Conservation (phyloP, 495 filamentous ascomycete genomes). For the Penicillium bovifimosum region DNA sequence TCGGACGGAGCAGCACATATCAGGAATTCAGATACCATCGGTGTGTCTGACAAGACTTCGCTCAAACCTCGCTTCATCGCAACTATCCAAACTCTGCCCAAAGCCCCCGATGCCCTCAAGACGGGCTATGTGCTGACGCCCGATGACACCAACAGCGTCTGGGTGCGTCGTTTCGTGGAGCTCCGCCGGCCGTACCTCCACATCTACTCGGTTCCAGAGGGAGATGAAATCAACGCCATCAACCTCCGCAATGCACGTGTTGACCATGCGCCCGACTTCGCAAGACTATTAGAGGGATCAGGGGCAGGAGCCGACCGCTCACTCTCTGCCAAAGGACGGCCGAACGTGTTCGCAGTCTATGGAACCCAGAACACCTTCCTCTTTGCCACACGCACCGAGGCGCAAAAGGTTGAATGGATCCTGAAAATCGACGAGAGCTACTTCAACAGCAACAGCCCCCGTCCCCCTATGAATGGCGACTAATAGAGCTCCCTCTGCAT, state of each 20-base stretch:
- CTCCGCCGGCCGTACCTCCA: conserved; percentile 89
- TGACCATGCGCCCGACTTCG: conserved; percentile 81
- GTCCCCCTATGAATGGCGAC: conserved; percentile 23
- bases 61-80: conserved; percentile 57
- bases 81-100: conserved; percentile 64
- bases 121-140: conserved; percentile 80
- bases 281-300: conserved; percentile 60
- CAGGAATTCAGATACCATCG: conserved; percentile 22
- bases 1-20: conserved; percentile 52
- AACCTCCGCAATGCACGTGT: conserved; percentile 79
- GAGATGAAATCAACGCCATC: conserved; percentile 85
- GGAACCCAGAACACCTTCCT: conserved; percentile 90
- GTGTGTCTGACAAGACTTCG: conserved; percentile 25
- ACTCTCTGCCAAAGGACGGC: conserved; percentile 46
- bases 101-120: conserved; percentile 70
- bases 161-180: conserved; percentile 90
- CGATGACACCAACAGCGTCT: conserved; percentile 61
- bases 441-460: conserved; percentile 39
- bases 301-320: conserved; percentile 24
- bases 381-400: conserved; percentile 80
- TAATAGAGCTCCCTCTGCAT: neutral
- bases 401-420: conserved; percentile 94
- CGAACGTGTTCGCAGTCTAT: conserved; percentile 87
- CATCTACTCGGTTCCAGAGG: conserved; percentile 73
- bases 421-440: conserved; percentile 64